These are phyloP conservation scores for Alternaria tenuissima DNA, from an alignment of 2,329 filamentous ascomycete genomes.

Conservation along the genomic window DNA sequence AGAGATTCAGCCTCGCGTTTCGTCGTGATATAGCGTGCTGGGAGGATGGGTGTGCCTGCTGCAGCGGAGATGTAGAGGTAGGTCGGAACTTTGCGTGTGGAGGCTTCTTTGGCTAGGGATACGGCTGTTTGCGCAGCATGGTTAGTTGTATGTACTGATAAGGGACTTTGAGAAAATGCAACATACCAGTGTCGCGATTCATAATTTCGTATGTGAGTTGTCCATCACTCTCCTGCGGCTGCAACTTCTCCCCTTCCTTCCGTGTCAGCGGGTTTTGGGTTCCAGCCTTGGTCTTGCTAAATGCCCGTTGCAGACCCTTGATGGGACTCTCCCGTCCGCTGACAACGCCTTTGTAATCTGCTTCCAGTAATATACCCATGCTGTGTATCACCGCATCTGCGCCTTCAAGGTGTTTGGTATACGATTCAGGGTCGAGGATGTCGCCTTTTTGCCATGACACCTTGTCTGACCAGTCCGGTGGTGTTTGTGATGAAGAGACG, in stretches of 20 bases:
- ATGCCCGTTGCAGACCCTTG: constrained; percentile 78
- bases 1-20: constrained; percentile 88
- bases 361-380: constrained; percentile 95
- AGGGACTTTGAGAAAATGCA: constrained; percentile 2
- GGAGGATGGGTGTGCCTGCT: constrained; percentile 83
- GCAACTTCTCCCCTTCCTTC: constrained; percentile 65
- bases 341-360: constrained; percentile 94
- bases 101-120: constrained; percentile 79
- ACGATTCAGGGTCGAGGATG: constrained; percentile 82
- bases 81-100: constrained; percentile 67
- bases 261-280: constrained; percentile 75
- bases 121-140: constrained; percentile 63
- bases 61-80: constrained; percentile 93
- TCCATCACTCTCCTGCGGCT: constrained; percentile 71
- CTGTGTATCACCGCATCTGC: constrained; percentile 90
- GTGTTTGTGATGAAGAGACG: constrained; percentile 73
- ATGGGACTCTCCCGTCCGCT: constrained; percentile 85
- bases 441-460: constrained; percentile 91
- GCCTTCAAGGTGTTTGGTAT: constrained; percentile 75
- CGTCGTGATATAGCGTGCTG: constrained; percentile 84
- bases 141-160: neutral
- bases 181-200: constrained; percentile 79
- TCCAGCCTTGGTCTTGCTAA: constrained; percentile 69
- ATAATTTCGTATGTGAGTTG: constrained; percentile 96
- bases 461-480: constrained; percentile 81